Evolutionary conservation across 176 grass and related monocot genomes (phyloP).

Genomic region (Carex littledalei): DNA sequence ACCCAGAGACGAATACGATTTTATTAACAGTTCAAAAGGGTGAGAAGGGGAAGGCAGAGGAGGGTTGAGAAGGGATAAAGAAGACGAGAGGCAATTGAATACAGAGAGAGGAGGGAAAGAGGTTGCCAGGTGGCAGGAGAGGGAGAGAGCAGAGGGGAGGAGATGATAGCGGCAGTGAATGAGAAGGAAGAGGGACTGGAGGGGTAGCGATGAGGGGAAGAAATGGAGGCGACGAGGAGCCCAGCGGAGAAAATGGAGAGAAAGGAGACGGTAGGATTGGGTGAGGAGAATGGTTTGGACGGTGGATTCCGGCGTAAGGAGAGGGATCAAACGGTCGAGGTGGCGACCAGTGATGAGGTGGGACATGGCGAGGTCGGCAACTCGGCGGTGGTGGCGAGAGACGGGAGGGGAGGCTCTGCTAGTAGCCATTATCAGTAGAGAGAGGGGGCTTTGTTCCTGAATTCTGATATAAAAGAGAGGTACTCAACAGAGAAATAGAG

Average conservation of each 20-base stretch:
- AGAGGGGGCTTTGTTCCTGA: too few species aligned
- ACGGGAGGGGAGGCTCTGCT: background rate
- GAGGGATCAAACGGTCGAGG: background rate
- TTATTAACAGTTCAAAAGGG: conserved; percentile 66
- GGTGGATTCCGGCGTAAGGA: conserved; percentile 21
- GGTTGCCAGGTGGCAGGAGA: conserved; percentile 17
- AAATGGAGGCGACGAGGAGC: background rate
- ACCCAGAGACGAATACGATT: conserved; percentile 43
- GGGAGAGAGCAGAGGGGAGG: conserved; percentile 18
- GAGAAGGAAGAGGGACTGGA: conserved; percentile 25
- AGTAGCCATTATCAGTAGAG: background rate
- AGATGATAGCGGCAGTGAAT: conserved; percentile 11
- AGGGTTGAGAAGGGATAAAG: conserved; percentile 31
- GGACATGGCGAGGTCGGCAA: conserved; percentile 2
- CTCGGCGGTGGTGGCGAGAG: background rate
- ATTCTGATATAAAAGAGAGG: too few species aligned
- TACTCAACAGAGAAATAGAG: too few species aligned
- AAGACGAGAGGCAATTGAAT: conserved; percentile 22
- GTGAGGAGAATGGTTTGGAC: conserved; percentile 21
- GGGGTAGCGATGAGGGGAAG: conserved; percentile 9
- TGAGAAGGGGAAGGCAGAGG: conserved; percentile 14
- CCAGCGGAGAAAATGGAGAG: conserved; percentile 18
- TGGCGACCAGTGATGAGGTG: background rate
- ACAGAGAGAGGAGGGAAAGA: conserved; percentile 23
- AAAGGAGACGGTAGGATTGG: conserved; percentile 14